A percentile compares a stretch with the other conserved stretches of the same genome.
Evolutionary conservation across 148 eudicot species (phyloP).

Genomic region (Heliamphora exappendiculata): DNA sequence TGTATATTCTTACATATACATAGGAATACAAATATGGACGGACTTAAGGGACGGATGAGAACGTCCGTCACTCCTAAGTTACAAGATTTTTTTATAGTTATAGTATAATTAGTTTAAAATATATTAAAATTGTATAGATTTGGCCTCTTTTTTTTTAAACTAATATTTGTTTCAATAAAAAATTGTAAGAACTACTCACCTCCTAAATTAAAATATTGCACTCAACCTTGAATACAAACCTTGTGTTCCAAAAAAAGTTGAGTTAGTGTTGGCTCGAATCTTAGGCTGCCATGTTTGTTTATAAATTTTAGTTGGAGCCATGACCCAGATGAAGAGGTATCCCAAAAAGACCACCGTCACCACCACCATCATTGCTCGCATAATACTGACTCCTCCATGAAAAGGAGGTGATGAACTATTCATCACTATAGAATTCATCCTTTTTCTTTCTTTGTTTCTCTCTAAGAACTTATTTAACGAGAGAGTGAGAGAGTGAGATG

Average conservation of each 20-base stretch:
- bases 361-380: constrained; percentile 10
- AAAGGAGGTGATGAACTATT: constrained; percentile 4
- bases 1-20: background rate
- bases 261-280: constrained; percentile 20
- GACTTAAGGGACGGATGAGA: too few relatives aligned
- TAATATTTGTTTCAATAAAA: too few relatives aligned
- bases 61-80: too few relatives aligned
- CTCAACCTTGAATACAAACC: constrained; percentile 32
- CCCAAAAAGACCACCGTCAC: constrained; percentile 32
- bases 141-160: too few relatives aligned
- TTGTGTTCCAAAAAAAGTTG: constrained; percentile 59
- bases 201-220: too few relatives aligned
- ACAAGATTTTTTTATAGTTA: too few relatives aligned
- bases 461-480: background rate
- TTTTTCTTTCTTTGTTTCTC: constrained; percentile 5
- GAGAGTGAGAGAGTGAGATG: background rate
- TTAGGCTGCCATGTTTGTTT: constrained; percentile 30
- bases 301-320: constrained; percentile 42
- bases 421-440: background rate
- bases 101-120: too few relatives aligned
- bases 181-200: too few relatives aligned
- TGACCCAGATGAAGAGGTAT: constrained; percentile 44
- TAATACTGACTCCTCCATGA: background rate
- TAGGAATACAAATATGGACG: background rate
- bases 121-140: too few relatives aligned